Percentiles rank a stretch among this genome's conserved stretches.
Evolutionary conservation across 179 eudicot species (phyloP).

Genomic region (Dionaea muscipula): DNA sequence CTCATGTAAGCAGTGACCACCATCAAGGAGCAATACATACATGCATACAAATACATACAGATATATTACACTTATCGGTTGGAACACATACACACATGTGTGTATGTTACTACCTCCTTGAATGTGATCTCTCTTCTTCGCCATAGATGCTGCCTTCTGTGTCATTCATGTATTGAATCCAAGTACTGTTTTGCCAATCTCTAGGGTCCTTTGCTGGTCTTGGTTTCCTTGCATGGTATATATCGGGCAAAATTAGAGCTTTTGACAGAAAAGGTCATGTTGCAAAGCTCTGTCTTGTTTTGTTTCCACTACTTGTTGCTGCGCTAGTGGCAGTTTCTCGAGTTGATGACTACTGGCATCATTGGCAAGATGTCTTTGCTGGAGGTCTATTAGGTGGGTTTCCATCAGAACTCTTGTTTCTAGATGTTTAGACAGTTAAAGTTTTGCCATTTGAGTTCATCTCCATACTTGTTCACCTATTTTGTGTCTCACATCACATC

Average conservation of each 20-base stretch:
- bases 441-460: conserved; percentile 2
- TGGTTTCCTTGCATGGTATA: conserved; percentile 63
- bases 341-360: conserved; percentile 97
- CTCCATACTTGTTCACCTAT: neutral
- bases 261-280: conserved; percentile 84
- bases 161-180: neutral
- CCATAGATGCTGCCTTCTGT: too few relatives aligned
- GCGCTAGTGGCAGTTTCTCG: conserved; percentile 73
- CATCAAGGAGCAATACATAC: too few relatives aligned
- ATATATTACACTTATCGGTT: too few relatives aligned
- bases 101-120: too few relatives aligned
- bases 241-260: conserved; percentile 61
- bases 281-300: conserved; percentile 68
- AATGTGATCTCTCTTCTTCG: too few relatives aligned
- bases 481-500: neutral
- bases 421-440: neutral
- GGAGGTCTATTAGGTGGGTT: conserved; percentile 68
- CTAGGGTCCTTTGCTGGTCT: conserved; percentile 88
- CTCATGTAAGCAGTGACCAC: conserved; percentile 84
- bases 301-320: conserved; percentile 58
- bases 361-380: conserved; percentile 94
- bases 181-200: neutral
- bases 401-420: neutral
- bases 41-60: too few relatives aligned
- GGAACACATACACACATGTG: too few relatives aligned